Evolutionary conservation across 768 basidiomycete genomes (phyloP).

Genomic region (Phaeotremella fagi): DNA sequence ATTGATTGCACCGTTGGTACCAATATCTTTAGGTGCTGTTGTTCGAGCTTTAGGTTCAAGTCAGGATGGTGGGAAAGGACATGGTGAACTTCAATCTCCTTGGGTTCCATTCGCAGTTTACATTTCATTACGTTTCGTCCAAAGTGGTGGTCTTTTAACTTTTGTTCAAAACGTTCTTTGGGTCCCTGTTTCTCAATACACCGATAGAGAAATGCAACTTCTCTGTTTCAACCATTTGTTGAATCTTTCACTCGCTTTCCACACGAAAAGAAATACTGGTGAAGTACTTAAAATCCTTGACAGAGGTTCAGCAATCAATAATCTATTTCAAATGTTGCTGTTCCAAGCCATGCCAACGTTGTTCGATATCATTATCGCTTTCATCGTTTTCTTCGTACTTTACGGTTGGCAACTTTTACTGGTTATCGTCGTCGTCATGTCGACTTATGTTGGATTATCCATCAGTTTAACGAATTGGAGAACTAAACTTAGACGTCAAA

Average conservation of each 20-base stretch:
- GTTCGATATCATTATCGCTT: slow-evolving; percentile 59
- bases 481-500: slow-evolving; percentile 66
- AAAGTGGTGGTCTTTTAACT: slow-evolving; percentile 62
- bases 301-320: slow-evolving; percentile 78
- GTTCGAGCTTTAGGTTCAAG: slow-evolving; percentile 50
- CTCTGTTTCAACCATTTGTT: slow-evolving; percentile 82
- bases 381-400: slow-evolving; percentile 45
- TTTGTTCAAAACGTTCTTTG: slow-evolving; percentile 52
- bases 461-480: slow-evolving; percentile 65
- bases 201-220: slow-evolving; percentile 80
- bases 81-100: too few species aligned
- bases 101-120: slow-evolving; percentile 70
- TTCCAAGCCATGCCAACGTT: slow-evolving; percentile 80
- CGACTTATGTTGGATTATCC: slow-evolving; percentile 50
- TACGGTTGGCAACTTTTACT: slow-evolving; percentile 51
- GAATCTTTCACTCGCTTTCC: slow-evolving; percentile 78
- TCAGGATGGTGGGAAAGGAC: background rate
- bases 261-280: slow-evolving; percentile 75
- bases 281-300: slow-evolving; percentile 67
- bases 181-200: slow-evolving; percentile 85
- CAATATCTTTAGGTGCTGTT: slow-evolving; percentile 65
- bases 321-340: slow-evolving; percentile 68
- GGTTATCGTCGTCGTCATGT: slow-evolving; percentile 68
- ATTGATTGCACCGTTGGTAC: slow-evolving; percentile 67
- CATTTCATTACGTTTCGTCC: slow-evolving; percentile 66